A percentile compares a stretch with the other conserved stretches of the same genome.
Conservation (phyloP, 345 rosid species). For the Hypericum androsaemum region DNA sequence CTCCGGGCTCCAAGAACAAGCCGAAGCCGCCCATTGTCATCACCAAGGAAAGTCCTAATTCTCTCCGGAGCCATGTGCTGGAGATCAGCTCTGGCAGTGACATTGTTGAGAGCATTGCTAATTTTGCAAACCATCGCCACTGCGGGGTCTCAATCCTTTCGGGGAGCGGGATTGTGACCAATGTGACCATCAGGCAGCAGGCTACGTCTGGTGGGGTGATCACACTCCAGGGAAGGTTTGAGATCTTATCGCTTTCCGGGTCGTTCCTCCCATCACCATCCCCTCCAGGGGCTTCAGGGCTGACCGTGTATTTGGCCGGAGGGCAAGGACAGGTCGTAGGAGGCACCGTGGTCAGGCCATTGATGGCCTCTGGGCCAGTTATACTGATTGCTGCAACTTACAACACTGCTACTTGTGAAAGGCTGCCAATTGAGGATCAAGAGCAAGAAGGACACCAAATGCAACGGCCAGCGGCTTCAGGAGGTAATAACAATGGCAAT, state of each 20-base stretch:
- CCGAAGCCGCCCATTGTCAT: background rate
- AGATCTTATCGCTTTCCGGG: background rate
- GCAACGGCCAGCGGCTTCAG: background rate
- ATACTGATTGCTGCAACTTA: background rate
- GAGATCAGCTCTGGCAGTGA: background rate
- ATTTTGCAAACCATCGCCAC: background rate
- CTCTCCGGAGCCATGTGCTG: background rate
- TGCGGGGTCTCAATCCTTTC: background rate
- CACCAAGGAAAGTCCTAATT: conserved; percentile 2
- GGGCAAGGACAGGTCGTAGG: conserved; percentile 2
- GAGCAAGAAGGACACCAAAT: background rate
- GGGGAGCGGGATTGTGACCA: background rate
- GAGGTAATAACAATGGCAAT: background rate
- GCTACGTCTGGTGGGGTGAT: conserved; percentile 1
- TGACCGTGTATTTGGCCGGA: conserved; percentile 1
- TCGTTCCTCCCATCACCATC: conserved; percentile 1
- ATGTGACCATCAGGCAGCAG: background rate
- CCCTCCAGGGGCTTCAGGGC: background rate
- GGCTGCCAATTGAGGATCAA: conserved; percentile 3
- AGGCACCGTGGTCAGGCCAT: background rate
- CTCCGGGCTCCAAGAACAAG: background rate
- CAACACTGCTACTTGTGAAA: background rate
- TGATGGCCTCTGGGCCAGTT: background rate
- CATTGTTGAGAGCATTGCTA: background rate
- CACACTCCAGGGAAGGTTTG: background rate